Percentiles rank a stretch among this genome's conserved stretches.
Evolutionary conservation across 805 yeast genomes (phyloP).

Genomic region (Wickerhamomyces ciferrii): DNA sequence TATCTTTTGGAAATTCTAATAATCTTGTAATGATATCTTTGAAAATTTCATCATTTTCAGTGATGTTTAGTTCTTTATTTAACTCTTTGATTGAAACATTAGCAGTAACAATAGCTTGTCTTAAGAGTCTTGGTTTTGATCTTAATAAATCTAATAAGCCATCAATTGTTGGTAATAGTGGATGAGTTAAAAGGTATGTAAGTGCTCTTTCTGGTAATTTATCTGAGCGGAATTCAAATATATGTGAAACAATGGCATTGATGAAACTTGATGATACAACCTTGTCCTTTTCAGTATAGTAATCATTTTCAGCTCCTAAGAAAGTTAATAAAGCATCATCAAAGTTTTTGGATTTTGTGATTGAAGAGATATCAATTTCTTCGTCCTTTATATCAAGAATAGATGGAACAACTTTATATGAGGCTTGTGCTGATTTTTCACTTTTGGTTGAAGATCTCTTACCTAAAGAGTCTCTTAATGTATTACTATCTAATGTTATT

Average conservation of each 20-base stretch:
- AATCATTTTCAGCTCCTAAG: conserved; percentile 33
- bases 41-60: conserved; percentile 59
- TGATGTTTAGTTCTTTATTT: conserved; percentile 49
- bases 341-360: conserved; percentile 23
- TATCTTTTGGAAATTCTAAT: conserved; percentile 47
- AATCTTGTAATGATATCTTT: conserved; percentile 64
- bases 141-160: conserved; percentile 51
- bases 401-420: conserved; percentile 19
- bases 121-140: conserved; percentile 56
- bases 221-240: conserved; percentile 23
- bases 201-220: conserved; percentile 41
- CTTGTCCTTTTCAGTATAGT: conserved; percentile 62
- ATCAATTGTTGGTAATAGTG: conserved; percentile 68
- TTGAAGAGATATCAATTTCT: conserved; percentile 10
- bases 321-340: conserved; percentile 26
- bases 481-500: conserved; percentile 62
- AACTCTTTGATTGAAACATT: conserved; percentile 62
- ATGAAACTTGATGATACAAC: conserved; percentile 58
- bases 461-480: conserved; percentile 65
- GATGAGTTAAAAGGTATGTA: conserved; percentile 79
- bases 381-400: conserved; percentile 19
- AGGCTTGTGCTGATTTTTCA: conserved; percentile 22
- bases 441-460: conserved; percentile 26
- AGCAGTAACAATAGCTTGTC: conserved; percentile 80
- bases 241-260: conserved; percentile 35